Base-by-base conservation (phyloP, 345 rosid genomes). In the Eucalyptus shirleyi region DNA sequence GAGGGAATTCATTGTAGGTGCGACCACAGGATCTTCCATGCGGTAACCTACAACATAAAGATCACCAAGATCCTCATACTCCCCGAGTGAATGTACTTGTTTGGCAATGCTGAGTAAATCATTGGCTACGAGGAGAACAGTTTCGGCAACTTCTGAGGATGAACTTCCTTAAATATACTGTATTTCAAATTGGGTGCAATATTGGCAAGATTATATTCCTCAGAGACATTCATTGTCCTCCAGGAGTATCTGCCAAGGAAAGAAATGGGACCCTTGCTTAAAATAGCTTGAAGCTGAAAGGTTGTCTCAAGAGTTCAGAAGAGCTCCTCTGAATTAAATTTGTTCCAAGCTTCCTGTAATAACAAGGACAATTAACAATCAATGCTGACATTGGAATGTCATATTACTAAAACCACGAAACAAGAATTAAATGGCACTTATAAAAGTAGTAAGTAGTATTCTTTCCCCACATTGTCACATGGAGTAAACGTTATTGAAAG, bases 261-360 rank as follows among this genome's bases (percentile, higher is more conserved):
- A 60, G n/a, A 65, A 34, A 28, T 12, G 89, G 49, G 12, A 87
- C 8, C 26, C 77, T 59, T 37, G 80, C 88, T 28, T 55, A 87
- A 87, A 77, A 77, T 77, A 77, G 85, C 85, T 77, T 40, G 47
- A 77, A 77, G 85, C 85, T 40, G 85, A 40, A 77, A 77, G 85
- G 47, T 40, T 77, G 85, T 77, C 28, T 37, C 50, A 37, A 32
- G 23, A 67, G 67, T 62, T 92, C 87, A 94, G 89, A 94, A 93
- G 83, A 92, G 93, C 92, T 93, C 95, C 90, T 93, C 92, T 19
- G 95, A 94, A 90, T 92, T 94, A 89, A 93, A 93, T 87, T 94
- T 93, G 91, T 94, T 92, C 93, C 93, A 94, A 65, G 95, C 94
- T 91, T 94, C 94, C 95, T 94, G 86, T 87, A 86, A 89, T 34